Base-by-base conservation (phyloP, 768 basidiomycete genomes). In the Tricholoma sp. region DNA sequence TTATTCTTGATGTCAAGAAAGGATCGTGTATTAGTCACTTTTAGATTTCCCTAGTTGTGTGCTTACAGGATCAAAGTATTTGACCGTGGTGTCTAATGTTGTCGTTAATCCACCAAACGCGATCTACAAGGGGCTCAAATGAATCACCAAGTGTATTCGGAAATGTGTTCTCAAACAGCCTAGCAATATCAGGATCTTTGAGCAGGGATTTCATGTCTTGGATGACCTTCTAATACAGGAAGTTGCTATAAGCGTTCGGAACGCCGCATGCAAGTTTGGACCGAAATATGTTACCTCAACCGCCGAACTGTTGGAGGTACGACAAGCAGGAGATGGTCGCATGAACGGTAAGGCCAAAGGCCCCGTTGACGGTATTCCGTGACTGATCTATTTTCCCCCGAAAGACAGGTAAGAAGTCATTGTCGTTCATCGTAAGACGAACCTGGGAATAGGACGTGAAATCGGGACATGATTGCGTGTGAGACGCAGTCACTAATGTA, bases 101-200 rank as follows among this genome's bases (percentile, higher is more conserved):
- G 32, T 55, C 43, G 54, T 51, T 39, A 8, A 27, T 9, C 29
- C 27, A 2, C 7, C 56, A 22, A 52, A 53, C 21, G 55, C 22
- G 29, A 27, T 27, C 37, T 21, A 24, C 16, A 56, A 34, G 39
- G 43, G 29, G 16, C 11, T 5, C 18, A 7, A 39, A 50, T 11
- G 31, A 8, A 29, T 66, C 75, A 88, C 88, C 89, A 46, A 91
- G 78, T 0, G 89, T 91, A 62, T 89, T 89, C 3, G 89, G 89
- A 65, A 90, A 89, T 0, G 89, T 85, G 59, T 91, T 91, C 68
- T 90, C 89, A 61, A 91, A 91, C 19, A 91, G 67, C 51, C 87
- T 80, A 11, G 89, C 89, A 52, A 91, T 61, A 63, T 91, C 89
- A 0, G 88, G 85, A 65, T 91, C 87, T 66, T 84, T 89, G 56